Evolutionary conservation across 345 rosid species (phyloP).

Genomic region (Brassica carinata): DNA sequence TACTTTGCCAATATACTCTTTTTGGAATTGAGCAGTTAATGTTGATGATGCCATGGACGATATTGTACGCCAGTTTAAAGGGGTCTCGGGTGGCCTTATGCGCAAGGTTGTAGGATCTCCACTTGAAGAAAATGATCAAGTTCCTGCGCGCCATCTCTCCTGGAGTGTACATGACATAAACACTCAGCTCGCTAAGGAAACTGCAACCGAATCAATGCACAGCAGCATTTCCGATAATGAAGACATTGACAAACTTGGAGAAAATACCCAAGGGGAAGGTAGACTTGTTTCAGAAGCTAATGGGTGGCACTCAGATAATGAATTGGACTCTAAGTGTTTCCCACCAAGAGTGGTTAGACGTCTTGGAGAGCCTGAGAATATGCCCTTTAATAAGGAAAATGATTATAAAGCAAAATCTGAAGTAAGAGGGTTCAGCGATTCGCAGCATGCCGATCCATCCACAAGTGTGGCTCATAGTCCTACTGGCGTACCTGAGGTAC

Average conservation of each 20-base stretch:
- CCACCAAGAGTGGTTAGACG: constrained; percentile 54
- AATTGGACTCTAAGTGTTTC: constrained; percentile 56
- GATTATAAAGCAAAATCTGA: constrained; percentile 46
- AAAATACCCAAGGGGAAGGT: constrained; percentile 49
- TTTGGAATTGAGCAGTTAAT: constrained; percentile 61
- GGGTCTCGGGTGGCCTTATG: constrained; percentile 89
- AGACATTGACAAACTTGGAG: constrained; percentile 55
- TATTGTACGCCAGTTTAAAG: constrained; percentile 87
- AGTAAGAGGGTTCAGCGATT: constrained; percentile 39
- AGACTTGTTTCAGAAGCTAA: constrained; percentile 49
- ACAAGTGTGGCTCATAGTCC: constrained; percentile 58
- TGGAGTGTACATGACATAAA: constrained; percentile 66
- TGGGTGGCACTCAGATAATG: constrained; percentile 86
- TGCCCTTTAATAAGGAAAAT: constrained; percentile 39
- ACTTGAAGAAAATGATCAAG: constrained; percentile 48
- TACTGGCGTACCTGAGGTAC: constrained; percentile 86
- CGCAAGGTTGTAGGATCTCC: constrained; percentile 71
- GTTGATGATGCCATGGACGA: constrained; percentile 99
- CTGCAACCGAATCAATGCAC: constrained; percentile 52
- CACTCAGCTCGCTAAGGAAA: constrained; percentile 48
- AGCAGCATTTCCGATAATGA: constrained; percentile 77
- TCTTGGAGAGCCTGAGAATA: constrained; percentile 48
- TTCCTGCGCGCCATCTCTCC: constrained; percentile 54
- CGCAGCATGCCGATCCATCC: constrained; percentile 37
- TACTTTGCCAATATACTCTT: constrained; percentile 14